Conservation (phyloP, 2,329 filamentous ascomycete genomes). For the Bipolaris oryzae region DNA sequence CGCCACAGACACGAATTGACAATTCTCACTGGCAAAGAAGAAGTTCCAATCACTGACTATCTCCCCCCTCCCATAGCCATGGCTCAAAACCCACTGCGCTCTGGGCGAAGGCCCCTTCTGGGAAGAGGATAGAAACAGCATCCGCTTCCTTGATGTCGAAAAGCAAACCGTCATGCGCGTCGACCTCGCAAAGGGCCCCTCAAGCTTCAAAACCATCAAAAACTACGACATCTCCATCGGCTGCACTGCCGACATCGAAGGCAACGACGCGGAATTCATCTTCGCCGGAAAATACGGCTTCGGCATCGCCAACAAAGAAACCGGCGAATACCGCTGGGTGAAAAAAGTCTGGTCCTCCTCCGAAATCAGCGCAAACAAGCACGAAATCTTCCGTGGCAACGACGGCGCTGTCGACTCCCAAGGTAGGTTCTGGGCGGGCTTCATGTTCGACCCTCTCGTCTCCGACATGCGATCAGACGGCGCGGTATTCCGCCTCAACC, state of each 20-base stretch:
- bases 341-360: conserved; percentile 61
- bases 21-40: not conserved
- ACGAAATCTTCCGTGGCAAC: conserved; percentile 68
- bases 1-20: not conserved
- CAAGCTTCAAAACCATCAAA: conserved; percentile 60
- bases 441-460: conserved; percentile 79
- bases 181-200: conserved; percentile 66
- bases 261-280: conserved; percentile 71
- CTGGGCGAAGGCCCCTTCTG: conserved; percentile 79
- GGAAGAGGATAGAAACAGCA: conserved; percentile 66
- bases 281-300: conserved; percentile 82
- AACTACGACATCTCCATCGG: conserved; percentile 64
- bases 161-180: conserved; percentile 75
- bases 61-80: conserved; percentile 46
- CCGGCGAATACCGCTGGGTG: conserved; percentile 62
- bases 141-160: conserved; percentile 85
- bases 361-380: conserved; percentile 54
- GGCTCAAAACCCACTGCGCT: conserved; percentile 66
- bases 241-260: conserved; percentile 75
- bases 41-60: conserved; percentile 14
- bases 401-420: conserved; percentile 81
- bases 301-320: conserved; percentile 73
- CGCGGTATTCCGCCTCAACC: conserved; percentile 73
- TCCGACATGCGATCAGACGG: conserved; percentile 66
- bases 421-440: conserved; percentile 83